Base-by-base conservation (phyloP, 495 filamentous ascomycete genomes). In the Sphaerosporella brunnea region DNA sequence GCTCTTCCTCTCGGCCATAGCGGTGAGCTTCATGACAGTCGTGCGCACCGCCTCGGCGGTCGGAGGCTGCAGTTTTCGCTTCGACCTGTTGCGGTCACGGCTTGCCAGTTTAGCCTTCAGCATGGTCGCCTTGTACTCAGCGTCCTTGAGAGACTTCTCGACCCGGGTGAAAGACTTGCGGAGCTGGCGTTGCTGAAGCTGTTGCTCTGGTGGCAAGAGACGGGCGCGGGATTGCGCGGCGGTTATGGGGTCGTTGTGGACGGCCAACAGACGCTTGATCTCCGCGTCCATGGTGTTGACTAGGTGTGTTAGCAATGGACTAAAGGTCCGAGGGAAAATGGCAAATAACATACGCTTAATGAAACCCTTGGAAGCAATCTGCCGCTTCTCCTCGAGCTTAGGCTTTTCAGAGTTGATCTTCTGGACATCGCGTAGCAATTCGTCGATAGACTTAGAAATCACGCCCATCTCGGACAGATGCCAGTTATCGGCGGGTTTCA, bases 1-100 rank as follows among this genome's bases (percentile, higher is more conserved):
- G 61, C 79, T 84, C 59, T 78, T 81, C 63, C 78, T 78, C 66
- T 94, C 82, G 0, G 79, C 79, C 83, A 95, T 93, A 50, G 66
- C 74, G 44, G 86, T 96, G 75, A 99, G 82, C 47, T 90, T 94
- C 44, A 68, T 67, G 51, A 99, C 93, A 4, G 92, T 96, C 41
- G 80, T 81, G 36, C 82, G 75, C 16, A 96, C 84, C 5, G 84
- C 84, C 52, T 95, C 92, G 1, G 94, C 80, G 0, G 88, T 95
- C 2, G 90, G 92, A 1, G 62, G 46, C 20, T 55, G 61, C 1
- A 63, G 58, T 47, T 51, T 59, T n/a, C 60, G 65, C 16, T 65
- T 64, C 4, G 64, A 62, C 35, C 63, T 65, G 30, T 68, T 64
- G 11, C 58, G 63, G 18, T 66, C 66, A 24, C 69, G 68, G 13